phyloP scores from a whole-genome alignment of 768 basidiomycete genomes.

The Kwoniella shandongensis region DNA sequence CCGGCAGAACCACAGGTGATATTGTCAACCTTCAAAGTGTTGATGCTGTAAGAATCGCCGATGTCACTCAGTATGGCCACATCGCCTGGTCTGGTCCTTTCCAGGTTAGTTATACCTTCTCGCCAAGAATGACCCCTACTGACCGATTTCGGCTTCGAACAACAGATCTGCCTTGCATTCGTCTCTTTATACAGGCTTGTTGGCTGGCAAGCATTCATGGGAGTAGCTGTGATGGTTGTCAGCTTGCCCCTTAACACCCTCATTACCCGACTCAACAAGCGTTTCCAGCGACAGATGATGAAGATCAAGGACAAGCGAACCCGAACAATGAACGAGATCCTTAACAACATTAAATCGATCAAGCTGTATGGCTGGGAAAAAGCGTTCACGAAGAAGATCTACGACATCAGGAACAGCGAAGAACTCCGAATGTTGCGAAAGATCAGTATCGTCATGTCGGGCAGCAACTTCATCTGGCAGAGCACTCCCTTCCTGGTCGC shows the following conservation, averaged over 20 bases:
- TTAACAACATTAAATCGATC: slow-evolving; percentile 80
- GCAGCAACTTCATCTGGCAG: slow-evolving; percentile 55
- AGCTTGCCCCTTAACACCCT: slow-evolving; percentile 53
- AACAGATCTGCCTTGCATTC: slow-evolving; percentile 80
- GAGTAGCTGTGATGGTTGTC: slow-evolving; percentile 80
- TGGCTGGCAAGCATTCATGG: slow-evolving; percentile 87
- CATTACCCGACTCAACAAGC: slow-evolving; percentile 45
- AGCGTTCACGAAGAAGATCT: slow-evolving; percentile 75
- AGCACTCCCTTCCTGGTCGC: slow-evolving; percentile 52
- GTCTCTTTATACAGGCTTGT: slow-evolving; percentile 83
- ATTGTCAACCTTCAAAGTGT: slow-evolving; percentile 94
- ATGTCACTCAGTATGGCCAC: slow-evolving; percentile 60
- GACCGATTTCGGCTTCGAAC: slow-evolving; percentile 1
- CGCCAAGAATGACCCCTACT: background rate
- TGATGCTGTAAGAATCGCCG: slow-evolving; percentile 51
- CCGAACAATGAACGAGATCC: slow-evolving; percentile 82
- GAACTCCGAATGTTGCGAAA: slow-evolving; percentile 70
- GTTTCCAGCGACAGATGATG: slow-evolving; percentile 85
- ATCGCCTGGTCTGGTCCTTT: slow-evolving; percentile 82
- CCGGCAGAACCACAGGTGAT: slow-evolving; percentile 74
- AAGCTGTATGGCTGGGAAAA: slow-evolving; percentile 85
- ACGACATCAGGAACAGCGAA: slow-evolving; percentile 59
- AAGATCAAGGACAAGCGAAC: slow-evolving; percentile 71
- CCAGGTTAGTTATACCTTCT: slow-evolving; percentile 60
- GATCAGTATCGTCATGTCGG: slow-evolving; percentile 70